phyloP scores from a whole-genome alignment of 2,329 filamentous ascomycete species.

The Diplodia seriata region DNA sequence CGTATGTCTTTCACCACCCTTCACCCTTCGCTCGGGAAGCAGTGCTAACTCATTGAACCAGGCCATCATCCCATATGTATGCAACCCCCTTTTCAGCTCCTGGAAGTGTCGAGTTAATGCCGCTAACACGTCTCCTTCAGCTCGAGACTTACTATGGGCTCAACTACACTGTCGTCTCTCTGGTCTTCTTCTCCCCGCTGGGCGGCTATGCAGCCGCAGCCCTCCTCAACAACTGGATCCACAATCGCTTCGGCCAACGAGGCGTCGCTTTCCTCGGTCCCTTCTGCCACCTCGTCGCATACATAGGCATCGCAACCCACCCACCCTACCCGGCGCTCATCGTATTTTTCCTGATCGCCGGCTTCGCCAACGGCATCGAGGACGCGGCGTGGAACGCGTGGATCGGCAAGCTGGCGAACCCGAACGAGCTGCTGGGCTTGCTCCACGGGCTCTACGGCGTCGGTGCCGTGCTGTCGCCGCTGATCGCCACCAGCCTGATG shows the following conservation, averaged over 20 bases:
- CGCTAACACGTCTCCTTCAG: conserved; percentile 43
- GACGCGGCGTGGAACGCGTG: conserved; percentile 68
- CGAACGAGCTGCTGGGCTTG: conserved; percentile 76
- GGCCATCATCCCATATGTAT: conserved; percentile 59
- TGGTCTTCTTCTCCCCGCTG: conserved; percentile 71
- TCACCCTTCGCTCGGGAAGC: background rate
- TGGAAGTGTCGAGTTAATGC: background rate
- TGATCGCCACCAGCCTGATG: conserved; percentile 76
- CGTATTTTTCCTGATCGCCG: conserved; percentile 68
- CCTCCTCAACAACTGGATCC: conserved; percentile 49
- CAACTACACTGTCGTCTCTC: conserved; percentile 67
- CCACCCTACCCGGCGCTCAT: conserved; percentile 73
- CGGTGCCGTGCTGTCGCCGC: conserved; percentile 71
- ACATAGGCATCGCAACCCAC: conserved; percentile 69
- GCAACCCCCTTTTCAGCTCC: background rate
- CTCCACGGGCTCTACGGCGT: conserved; percentile 76
- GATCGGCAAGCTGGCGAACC: conserved; percentile 74
- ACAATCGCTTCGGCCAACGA: conserved; percentile 67
- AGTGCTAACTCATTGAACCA: conserved; percentile 22
- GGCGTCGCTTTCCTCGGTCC: conserved; percentile 73
- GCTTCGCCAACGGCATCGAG: conserved; percentile 73
- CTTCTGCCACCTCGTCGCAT: conserved; percentile 66
- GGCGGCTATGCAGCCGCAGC: conserved; percentile 59
- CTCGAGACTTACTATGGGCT: conserved; percentile 68
- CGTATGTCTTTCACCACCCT: conserved; percentile 48